Base-by-base conservation (phyloP, 2,329 filamentous ascomycete species). In the Alternaria sp. region DNA sequence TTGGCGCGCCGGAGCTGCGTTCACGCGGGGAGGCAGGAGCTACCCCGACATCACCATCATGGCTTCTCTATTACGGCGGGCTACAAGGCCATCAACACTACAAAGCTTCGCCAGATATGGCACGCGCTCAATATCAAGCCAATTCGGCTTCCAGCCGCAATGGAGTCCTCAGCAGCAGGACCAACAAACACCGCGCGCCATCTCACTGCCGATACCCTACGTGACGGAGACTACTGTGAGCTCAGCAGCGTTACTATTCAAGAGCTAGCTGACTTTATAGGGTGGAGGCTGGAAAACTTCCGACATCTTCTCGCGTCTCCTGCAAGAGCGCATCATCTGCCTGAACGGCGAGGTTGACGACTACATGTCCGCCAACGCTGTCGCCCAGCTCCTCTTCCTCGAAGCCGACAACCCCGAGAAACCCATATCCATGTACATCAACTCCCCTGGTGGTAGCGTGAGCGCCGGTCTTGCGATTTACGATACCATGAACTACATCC, bases 401-500 rank as follows among this genome's bases (percentile, higher is more conserved):
- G 96, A 99, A 85, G 96, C 95, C 74, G 96, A 99, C 77, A 93
- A 93, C 75, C 94, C 95, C 4, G 89, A 96, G 59, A 97, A 97
- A 80, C 92, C 93, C 12, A 98, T 99, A 69, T 96, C 92, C 56
- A 92, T 99, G 80, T 99, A 99, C 81, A 99, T 99, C 80, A 97
- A 99, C 83, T 97, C 93, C 0, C 95, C 95, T 0, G 96, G 96
- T 54, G 96, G 96, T 59, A 95, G 92, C 45, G 94, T 99, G 44
- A 95, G 91, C 65, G 95, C 96, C 62, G 85, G 85, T 4, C 83
- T 90, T 64, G 94, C 96, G 25, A 98, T 99, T 75, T 99, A 99
- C 85, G 96, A 99, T 79, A 99, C 96, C 12, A 98, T 99, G 95
- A 90, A 91, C 72, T 99, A 99, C 81, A 98, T 99, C 77, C 90